Base-by-base conservation (phyloP, 345 rosid genomes). In the Hibiscus mutabilis region DNA sequence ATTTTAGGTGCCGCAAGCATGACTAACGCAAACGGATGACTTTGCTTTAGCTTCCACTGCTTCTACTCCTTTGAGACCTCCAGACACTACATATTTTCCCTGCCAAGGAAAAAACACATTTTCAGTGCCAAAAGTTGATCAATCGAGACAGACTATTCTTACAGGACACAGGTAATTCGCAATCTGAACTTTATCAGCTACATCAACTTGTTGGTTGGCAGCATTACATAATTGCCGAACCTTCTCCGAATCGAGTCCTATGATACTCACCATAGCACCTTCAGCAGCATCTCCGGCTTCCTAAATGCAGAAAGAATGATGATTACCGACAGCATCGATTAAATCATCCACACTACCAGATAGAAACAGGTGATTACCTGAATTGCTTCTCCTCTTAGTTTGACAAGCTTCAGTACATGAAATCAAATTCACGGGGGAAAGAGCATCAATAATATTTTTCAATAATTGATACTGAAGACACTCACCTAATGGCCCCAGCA, bases 21-120 rank as follows among this genome's bases (percentile, higher is more conserved):
- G n/a, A n/a, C n/a, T n/a, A n/a, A n/a, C n/a, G n/a, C n/a, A n/a
- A n/a, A n/a, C n/a, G n/a, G n/a, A n/a, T n/a, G 93, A 91, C 79
- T 96, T 96, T 0, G 98, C 98, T 77, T 88, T 88, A 21, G 96
- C 97, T 81, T 96, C 95, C 64, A 92, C 93, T 66, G 78, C 96
- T 81, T 96, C 97, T 35, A 92, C 82, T 77, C 98, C 99, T 71
- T 88, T 89, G 49, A 91, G 78, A 73, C 99, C 98, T 31, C 98
- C 99, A 70, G 98, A 96, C 12, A 96, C 97, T 55, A 95, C 97
- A 75, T 92, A 96, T 72, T 96, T 96, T 59, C 99, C 98, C 99
- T 96, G 59, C 33, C 62, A 70, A 76, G 68, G 73, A 42, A 57
- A 62, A 79, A 5, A 15, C 3, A 42, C 33, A 66, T 47, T 66